Percentiles rank a stretch among this genome's conserved stretches.
These are phyloP conservation scores for Cryptococcus depauperatus DNA, from an alignment of 1,284 basidiomycete genomes.

Conservation along the genomic window DNA sequence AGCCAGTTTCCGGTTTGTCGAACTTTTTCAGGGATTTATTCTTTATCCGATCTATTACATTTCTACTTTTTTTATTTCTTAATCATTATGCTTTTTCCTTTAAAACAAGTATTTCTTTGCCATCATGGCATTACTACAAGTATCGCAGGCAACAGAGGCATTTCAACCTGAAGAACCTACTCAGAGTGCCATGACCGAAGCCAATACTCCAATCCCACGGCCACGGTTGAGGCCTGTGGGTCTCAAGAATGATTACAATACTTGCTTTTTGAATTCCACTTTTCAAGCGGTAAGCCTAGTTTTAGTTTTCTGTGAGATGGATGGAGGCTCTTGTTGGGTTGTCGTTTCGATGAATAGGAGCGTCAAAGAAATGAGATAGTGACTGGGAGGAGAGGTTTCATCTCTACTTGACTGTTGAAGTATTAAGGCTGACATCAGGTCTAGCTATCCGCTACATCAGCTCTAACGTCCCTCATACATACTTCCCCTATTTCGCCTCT, in stretches of 20 bases:
- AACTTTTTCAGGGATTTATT: neutral
- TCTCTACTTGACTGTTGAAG: too few relatives aligned
- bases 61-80: neutral
- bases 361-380: neutral
- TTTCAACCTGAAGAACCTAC: too few relatives aligned
- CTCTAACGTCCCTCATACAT: slow-evolving; percentile 29
- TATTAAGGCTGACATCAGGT: too few relatives aligned
- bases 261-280: slow-evolving; percentile 87
- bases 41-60: neutral
- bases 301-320: too few relatives aligned
- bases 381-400: too few relatives aligned
- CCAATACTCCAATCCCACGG: too few relatives aligned
- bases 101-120: neutral
- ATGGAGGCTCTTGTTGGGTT: neutral
- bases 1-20: neutral
- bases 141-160: slow-evolving; percentile 3
- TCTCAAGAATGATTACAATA: slow-evolving; percentile 77
- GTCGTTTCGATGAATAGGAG: neutral
- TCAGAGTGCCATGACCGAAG: too few relatives aligned
- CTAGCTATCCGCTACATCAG: slow-evolving; percentile 33
- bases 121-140: slow-evolving; percentile 14
- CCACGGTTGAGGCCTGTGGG: slow-evolving; percentile 49
- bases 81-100: neutral
- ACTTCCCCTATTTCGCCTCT: slow-evolving; percentile 22
- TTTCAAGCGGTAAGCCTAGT: slow-evolving; percentile 59